These are phyloP conservation scores for Amanita exitialis DNA, from an alignment of 768 basidiomycete species.

Conservation along the genomic window DNA sequence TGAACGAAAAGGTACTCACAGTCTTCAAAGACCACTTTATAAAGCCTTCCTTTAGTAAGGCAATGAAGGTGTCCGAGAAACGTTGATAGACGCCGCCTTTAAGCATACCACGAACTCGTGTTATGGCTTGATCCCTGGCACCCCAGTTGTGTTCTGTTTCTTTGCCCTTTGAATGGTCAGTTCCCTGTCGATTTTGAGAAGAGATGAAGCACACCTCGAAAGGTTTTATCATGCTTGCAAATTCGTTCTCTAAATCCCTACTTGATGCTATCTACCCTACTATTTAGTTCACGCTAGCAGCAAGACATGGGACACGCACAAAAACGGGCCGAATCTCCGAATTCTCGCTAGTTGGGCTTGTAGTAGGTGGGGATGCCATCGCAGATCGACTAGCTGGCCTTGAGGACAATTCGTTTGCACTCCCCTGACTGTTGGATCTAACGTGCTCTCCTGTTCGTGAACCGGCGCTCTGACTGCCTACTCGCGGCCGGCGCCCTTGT, in stretches of 20 bases:
- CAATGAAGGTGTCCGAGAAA: conserved; percentile 66
- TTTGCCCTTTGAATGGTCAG: conserved; percentile 52
- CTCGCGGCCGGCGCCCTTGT: conserved; percentile 40
- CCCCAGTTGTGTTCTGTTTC: conserved; percentile 97
- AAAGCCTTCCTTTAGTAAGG: conserved; percentile 65
- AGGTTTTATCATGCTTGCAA: conserved; percentile 62
- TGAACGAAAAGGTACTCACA: conserved; percentile 31
- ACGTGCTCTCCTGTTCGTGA: conserved; percentile 38
- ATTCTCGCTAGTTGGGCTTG: conserved; percentile 27
- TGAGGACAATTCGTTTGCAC: conserved; percentile 16
- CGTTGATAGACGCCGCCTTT: conserved; percentile 73
- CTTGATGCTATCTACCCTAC: conserved; percentile 66
- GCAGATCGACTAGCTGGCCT: conserved; percentile 58
- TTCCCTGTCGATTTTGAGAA: background rate
- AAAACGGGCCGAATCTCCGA: conserved; percentile 55
- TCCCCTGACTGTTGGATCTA: conserved; percentile 30
- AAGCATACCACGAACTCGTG: conserved; percentile 81
- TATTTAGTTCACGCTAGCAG: background rate
- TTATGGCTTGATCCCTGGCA: conserved; percentile 65
- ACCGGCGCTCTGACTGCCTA: conserved; percentile 22
- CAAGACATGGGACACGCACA: conserved; percentile 31
- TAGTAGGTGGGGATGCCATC: conserved; percentile 29
- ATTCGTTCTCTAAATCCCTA: conserved; percentile 80
- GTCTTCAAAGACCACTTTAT: conserved; percentile 80
- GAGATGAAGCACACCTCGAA: conserved; percentile 55